Evolutionary conservation across 352 stramenopile genomes (phyloP).

Genomic region (Peronosclerospora sorghi): DNA sequence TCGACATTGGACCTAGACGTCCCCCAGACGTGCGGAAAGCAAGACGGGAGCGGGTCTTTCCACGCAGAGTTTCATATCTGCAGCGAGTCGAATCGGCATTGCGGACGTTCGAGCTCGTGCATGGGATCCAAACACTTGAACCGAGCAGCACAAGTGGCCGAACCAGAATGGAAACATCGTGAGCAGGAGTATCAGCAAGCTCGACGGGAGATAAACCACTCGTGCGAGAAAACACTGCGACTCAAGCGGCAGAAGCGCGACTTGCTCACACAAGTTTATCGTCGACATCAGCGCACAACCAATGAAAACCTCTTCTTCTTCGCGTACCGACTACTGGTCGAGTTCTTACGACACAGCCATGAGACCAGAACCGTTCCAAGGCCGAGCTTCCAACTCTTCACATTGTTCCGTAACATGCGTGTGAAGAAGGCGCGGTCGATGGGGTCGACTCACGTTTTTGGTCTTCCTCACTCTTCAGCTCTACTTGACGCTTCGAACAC

Average conservation of each 20-base stretch:
- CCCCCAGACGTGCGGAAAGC: too few species aligned
- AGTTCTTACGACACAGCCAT: slow-evolving; percentile 27
- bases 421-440: slow-evolving; percentile 2
- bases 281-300: slow-evolving; percentile 61
- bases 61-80: slow-evolving; percentile 47
- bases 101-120: slow-evolving; percentile 52
- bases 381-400: slow-evolving; percentile 25
- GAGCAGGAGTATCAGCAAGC: too few species aligned
- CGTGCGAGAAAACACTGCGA: slow-evolving; percentile 38
- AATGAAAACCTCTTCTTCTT: slow-evolving; percentile 10
- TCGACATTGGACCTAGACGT: too few species aligned
- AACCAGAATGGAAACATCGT: too few species aligned
- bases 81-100: slow-evolving; percentile 55
- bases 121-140: slow-evolving; percentile 44
- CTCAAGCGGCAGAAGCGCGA: slow-evolving; percentile 68
- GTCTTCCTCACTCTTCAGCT: too few species aligned
- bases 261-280: slow-evolving; percentile 56
- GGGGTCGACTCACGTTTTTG: slow-evolving; percentile 2
- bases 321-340: neutral
- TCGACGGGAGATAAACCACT: slow-evolving; percentile 29
- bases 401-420: slow-evolving; percentile 22
- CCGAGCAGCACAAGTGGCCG: slow-evolving; percentile 16
- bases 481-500: neutral
- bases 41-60: slow-evolving; percentile 5
- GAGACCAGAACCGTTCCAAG: slow-evolving; percentile 36